Evolutionary conservation across 2,329 filamentous ascomycete species (phyloP), one percentile per base, ranked within the genome.

Genomic region (Rhytidhysteron rufulum): DNA sequence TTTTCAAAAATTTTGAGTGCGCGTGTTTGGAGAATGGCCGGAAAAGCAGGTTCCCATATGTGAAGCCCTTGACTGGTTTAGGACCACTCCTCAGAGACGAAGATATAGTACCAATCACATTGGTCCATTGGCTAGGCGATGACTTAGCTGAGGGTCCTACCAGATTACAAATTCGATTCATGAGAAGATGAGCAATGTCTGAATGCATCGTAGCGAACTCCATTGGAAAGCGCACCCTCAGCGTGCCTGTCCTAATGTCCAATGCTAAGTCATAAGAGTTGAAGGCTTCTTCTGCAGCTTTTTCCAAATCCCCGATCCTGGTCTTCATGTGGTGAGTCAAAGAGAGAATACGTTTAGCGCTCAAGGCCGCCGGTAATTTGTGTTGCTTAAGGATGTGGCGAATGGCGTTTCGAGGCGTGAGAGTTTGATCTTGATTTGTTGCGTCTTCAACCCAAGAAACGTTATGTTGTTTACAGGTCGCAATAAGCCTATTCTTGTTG

Each of bases 391-490:
- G 73, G 31, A 95, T 62, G 59, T 85, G 70, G 22, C 91, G 80
- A 27, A 96, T 72, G 0, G 91, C 82, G 55, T 98, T 98, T 27
- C 93, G 79, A 32, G 75, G 67, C 0, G 93, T 95, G 43, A 94
- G 67, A 0, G 83, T 88, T 7, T 73, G 75, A 54, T 96, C 85
- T 13, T 72, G 64, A 57, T 98, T 98, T 2, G 90, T 96, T 31
- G 73, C 69, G 60, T 98, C 93, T 59, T 93, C 87, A 47, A 88
- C 86, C 85, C 88, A 97, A 1, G 70, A 67, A 8, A 94, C 68
- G 0, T 72, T 66, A 48, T 82, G 76, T n/a, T 76, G 71, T 45
- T 82, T 63, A 56, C 91, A 96, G 0, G 87, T 89, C 2, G 80
- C 79, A 31, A 84, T 74, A n/a, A 96, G 72, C 25, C 83, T 72